Conservation (phyloP, 1,284 basidiomycete genomes). For the Naganishia sp. region DNA sequence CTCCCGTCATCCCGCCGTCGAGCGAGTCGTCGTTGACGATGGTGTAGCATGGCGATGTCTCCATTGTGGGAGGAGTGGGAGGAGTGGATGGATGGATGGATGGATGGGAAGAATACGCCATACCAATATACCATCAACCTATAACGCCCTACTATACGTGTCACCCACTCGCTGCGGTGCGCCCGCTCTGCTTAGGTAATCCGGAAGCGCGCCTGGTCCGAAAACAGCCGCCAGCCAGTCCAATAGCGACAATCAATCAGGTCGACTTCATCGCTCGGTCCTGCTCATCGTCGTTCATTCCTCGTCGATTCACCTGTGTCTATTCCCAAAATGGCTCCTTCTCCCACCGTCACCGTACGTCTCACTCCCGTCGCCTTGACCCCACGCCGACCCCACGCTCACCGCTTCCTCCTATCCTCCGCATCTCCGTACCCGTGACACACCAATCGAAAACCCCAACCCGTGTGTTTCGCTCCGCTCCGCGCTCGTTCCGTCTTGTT, state of each 20-base stretch:
- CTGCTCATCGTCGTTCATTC: too few species aligned
- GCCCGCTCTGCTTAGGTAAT: background rate
- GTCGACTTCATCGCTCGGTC: background rate
- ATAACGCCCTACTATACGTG: constrained; percentile 5
- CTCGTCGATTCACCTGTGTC: too few species aligned
- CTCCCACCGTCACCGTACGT: constrained; percentile 49
- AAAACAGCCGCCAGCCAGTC: constrained; percentile 25
- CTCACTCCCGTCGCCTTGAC: background rate
- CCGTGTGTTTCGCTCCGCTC: background rate
- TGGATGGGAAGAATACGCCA: background rate
- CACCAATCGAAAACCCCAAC: background rate
- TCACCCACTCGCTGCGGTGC: background rate
- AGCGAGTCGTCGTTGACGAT: constrained; percentile 70
- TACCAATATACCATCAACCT: too few species aligned
- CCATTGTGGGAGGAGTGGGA: constrained; percentile 44
- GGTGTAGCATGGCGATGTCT: constrained; percentile 69
- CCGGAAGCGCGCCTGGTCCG: background rate
- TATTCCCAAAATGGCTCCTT: constrained; percentile 43
- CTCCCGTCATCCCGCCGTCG: constrained; percentile 22
- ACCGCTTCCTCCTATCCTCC: background rate
- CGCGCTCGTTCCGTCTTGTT: background rate
- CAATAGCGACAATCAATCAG: constrained; percentile 13
- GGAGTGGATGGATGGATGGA: too few species aligned
- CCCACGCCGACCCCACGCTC: too few species aligned
- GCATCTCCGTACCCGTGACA: background rate